phyloP scores from a whole-genome alignment of 441 rosid species.

The Mallotus japonicus region DNA sequence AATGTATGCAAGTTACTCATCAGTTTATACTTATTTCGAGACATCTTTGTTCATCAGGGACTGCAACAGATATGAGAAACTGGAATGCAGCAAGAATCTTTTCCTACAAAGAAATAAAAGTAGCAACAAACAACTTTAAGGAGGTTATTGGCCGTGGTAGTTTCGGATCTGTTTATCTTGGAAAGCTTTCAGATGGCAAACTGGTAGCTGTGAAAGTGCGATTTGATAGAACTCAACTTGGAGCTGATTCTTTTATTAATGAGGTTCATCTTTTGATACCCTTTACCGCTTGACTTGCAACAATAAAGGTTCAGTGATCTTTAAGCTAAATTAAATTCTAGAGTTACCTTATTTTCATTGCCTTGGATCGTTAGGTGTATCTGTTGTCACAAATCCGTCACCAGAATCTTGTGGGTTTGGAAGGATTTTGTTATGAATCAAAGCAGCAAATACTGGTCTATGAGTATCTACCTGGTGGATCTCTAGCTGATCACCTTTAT shows the following conservation, averaged over 20 bases:
- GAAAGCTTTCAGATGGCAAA: constrained; percentile 78
- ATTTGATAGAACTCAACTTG: constrained; percentile 75
- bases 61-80: constrained; percentile 58
- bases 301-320: neutral
- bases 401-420: constrained; percentile 83
- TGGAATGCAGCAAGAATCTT: constrained; percentile 82
- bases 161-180: constrained; percentile 85
- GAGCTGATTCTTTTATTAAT: constrained; percentile 89
- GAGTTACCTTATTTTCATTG: neutral
- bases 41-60: constrained; percentile 34
- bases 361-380: constrained; percentile 47
- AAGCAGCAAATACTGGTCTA: constrained; percentile 86
- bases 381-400: constrained; percentile 75
- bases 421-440: constrained; percentile 82
- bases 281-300: constrained; percentile 6
- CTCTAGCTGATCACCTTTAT: constrained; percentile 78
- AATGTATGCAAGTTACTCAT: neutral
- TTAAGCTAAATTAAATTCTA: neutral
- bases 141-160: constrained; percentile 87
- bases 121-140: constrained; percentile 74
- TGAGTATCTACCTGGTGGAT: constrained; percentile 85
- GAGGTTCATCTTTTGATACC: constrained; percentile 49
- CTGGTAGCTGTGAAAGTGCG: constrained; percentile 86
- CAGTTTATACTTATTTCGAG: constrained; percentile 20
- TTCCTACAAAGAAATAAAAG: constrained; percentile 76